Conservation (phyloP, 352 stramenopile genomes). For the Phytopythium kandeliae region DNA sequence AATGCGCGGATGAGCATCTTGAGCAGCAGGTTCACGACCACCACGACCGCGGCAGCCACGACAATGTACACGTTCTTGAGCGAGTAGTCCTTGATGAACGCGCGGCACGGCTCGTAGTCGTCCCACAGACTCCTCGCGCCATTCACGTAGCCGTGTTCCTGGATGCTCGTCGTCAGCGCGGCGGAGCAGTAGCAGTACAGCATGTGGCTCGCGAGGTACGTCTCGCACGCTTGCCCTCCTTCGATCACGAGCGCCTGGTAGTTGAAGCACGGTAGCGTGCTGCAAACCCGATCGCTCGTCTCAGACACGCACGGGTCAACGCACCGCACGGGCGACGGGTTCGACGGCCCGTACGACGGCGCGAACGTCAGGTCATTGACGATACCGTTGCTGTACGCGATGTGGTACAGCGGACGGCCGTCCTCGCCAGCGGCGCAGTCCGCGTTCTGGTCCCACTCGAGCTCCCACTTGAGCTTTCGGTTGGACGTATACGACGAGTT, state of each 20-base stretch:
- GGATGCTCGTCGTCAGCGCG: conserved; percentile 38
- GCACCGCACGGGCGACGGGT: conserved; percentile 18
- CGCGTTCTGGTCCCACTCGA: conserved; percentile 50
- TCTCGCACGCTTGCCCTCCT: conserved; percentile 41
- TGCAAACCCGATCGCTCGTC: conserved; percentile 38
- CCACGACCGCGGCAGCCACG: conserved; percentile 52
- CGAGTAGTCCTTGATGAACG: conserved; percentile 66
- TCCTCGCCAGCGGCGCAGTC: conserved; percentile 20
- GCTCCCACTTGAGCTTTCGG: conserved; percentile 23
- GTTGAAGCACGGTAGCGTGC: conserved; percentile 65
- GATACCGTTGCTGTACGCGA: conserved; percentile 50
- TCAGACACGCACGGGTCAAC: conserved; percentile 58
- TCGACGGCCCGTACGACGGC: conserved; percentile 1
- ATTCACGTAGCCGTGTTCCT: conserved; percentile 35
- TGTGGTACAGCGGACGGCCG: conserved; percentile 32
- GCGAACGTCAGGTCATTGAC: background rate
- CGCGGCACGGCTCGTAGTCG: conserved; percentile 41
- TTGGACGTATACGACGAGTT: conserved; percentile 12
- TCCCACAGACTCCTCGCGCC: conserved; percentile 52
- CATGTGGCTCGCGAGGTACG: conserved; percentile 51
- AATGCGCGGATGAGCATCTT: conserved; percentile 71
- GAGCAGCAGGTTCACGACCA: conserved; percentile 72
- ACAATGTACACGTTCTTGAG: conserved; percentile 65
- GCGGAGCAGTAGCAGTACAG: conserved; percentile 72
- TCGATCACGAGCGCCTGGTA: conserved; percentile 13